Evolutionary conservation across 768 basidiomycete genomes (phyloP), one percentile per base, ranked within the genome.

Genomic region (Mycena olivaceomarginata): DNA sequence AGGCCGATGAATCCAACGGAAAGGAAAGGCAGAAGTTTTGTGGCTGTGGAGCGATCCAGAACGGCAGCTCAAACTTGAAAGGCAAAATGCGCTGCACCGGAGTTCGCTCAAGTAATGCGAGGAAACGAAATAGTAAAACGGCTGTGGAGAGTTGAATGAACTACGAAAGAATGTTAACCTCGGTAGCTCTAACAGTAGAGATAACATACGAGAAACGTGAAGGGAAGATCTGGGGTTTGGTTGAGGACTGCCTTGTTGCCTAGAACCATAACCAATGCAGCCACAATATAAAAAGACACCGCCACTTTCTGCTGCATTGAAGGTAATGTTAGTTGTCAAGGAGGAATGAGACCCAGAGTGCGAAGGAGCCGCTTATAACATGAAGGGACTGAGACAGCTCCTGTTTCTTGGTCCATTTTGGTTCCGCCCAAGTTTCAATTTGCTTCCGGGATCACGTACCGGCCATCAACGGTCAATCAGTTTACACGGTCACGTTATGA

Each of bases 201-300:
- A 2, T 1, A 15, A n/a, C 66, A 57, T 67, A 78, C 73, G 20
- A 91, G 84, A 84, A 91, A 90, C 2, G 89, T 82, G 46, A 91
- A 85, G 0, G 90, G 90, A 37, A 90, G 82, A 67, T 88, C 85
- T 0, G 90, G 90, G 0, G 90, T 83, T 3, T 85, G 81, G 77
- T 87, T 90, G 39, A 91, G 85, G n/a, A 90, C 89, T 16, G 88
- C 88, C 81, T 91, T 91, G 82, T 91, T 91, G 16, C 71, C 73
- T n/a, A 78, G 39, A 45, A 78, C 64, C 77, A 78, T 78, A 74
- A 92, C 87, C 43, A 91, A 79, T 5, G 91, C 91, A 5, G 91
- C 87, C 20, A 83, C 80, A 89, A 92, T 92, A 83, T 91, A 92
- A 82, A 92, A 92, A 9, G 84, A 78, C 67, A 91, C 89, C n/a